These are phyloP conservation scores for Sarocladium strictum DNA, from an alignment of 2,329 filamentous ascomycete genomes.

Conservation along the genomic window DNA sequence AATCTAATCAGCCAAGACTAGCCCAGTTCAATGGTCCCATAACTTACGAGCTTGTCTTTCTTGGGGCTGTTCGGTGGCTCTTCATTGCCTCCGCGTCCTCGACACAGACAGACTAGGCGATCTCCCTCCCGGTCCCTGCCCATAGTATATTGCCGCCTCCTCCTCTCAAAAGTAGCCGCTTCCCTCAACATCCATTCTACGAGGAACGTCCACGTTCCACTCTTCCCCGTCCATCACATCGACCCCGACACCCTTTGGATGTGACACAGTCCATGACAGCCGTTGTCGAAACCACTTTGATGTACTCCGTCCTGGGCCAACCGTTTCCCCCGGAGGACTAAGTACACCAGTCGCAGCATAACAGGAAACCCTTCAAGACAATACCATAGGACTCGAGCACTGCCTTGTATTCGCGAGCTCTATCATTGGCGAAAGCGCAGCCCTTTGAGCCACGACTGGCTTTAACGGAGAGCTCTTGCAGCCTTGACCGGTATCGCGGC, in stretches of 20 bases:
- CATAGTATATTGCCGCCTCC: neutral
- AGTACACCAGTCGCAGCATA: neutral
- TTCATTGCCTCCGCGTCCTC: slow-evolving; percentile 5
- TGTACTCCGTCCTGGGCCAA: neutral
- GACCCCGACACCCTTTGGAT: neutral
- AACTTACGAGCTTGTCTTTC: neutral
- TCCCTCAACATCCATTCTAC: neutral
- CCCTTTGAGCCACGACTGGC: neutral
- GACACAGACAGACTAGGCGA: slow-evolving; percentile 4
- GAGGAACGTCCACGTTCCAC: neutral
- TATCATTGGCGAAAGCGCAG: neutral
- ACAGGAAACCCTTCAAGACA: neutral
- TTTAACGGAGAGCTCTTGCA: neutral
- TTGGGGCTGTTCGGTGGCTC: neutral
- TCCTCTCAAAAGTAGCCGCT: slow-evolving; percentile 5
- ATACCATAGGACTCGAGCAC: neutral
- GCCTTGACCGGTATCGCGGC: neutral
- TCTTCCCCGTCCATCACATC: neutral
- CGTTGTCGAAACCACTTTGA: neutral
- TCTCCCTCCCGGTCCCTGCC: neutral
- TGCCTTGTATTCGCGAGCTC: too few species aligned
- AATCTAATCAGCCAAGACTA: slow-evolving; percentile 7
- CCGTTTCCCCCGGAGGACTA: neutral
- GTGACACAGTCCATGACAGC: neutral
- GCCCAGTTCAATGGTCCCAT: slow-evolving; percentile 6